These are phyloP conservation scores for Scleroderma bovista DNA, from an alignment of 768 basidiomycete species.

Conservation along the genomic window DNA sequence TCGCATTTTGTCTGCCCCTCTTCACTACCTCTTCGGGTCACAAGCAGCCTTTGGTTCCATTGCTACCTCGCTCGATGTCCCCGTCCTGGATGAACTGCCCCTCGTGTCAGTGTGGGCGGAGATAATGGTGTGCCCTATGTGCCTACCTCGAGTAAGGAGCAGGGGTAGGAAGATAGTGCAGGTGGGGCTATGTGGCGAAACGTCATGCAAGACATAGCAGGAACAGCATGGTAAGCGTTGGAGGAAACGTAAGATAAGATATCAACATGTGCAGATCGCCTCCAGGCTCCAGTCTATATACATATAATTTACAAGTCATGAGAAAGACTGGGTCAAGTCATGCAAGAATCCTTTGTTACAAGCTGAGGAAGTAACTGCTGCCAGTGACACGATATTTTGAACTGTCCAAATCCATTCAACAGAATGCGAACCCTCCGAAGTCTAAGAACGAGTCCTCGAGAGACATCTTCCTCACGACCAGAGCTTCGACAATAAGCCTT, in stretches of 20 bases:
- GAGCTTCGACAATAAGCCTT: conserved; percentile 73
- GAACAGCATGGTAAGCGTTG: conserved; percentile 25
- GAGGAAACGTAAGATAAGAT: neutral
- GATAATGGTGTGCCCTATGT: conserved; percentile 62
- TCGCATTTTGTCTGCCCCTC: conserved; percentile 74
- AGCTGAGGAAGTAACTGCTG: neutral
- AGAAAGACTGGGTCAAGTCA: no score
- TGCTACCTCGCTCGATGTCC: conserved; percentile 50
- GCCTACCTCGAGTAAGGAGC: conserved; percentile 17
- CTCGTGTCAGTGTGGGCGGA: conserved; percentile 69
- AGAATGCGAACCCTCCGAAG: conserved; percentile 53
- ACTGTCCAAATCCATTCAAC: neutral
- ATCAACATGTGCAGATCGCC: no score
- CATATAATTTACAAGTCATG: no score
- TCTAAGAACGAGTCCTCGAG: conserved; percentile 73
- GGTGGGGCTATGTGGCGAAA: conserved; percentile 29
- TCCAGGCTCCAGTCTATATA: no score
- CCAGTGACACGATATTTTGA: no score
- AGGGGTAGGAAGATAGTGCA: conserved; percentile 15
- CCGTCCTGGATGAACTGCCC: conserved; percentile 76
- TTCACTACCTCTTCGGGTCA: conserved; percentile 67
- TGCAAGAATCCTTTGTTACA: no score
- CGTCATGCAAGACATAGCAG: conserved; percentile 26
- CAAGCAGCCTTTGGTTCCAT: conserved; percentile 57
- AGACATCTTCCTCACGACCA: conserved; percentile 74